A percentile compares a stretch with the other conserved stretches of the same genome.
Conservation (phyloP, 352 stramenopile genomes). For the Pythium brachiatum region DNA sequence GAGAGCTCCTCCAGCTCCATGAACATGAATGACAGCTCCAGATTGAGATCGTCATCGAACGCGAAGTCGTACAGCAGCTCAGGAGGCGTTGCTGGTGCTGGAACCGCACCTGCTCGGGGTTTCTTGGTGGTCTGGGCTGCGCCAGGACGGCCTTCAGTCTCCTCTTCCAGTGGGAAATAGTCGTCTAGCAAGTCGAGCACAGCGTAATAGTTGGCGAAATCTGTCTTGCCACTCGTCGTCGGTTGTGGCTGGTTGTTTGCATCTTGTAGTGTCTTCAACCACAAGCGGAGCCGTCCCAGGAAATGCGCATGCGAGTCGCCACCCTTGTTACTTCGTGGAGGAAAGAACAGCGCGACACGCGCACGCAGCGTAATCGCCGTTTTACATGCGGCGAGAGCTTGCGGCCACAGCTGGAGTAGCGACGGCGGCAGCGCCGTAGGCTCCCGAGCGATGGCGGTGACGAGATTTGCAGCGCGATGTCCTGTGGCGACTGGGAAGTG, state of each 20-base stretch:
- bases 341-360: not conserved
- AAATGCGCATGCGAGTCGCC: not conserved
- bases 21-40: not conserved
- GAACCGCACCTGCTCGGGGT: not conserved
- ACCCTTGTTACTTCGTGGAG: not conserved
- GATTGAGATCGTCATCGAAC: not conserved
- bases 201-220: not conserved
- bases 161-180: not conserved
- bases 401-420: not conserved
- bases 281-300: not conserved
- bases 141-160: not conserved
- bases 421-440: not conserved
- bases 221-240: not conserved
- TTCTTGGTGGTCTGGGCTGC: not conserved
- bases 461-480: not conserved
- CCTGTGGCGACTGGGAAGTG: not conserved
- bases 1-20: not conserved
- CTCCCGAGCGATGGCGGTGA: not conserved
- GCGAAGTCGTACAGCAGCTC: not conserved
- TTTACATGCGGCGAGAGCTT: not conserved
- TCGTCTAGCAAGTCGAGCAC: not conserved
- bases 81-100: too few relatives aligned
- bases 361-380: not conserved
- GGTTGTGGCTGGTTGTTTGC: not conserved
- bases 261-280: not conserved